phyloP scores from a whole-genome alignment of 768 basidiomycete genomes.

The Termitomyces sp. region DNA sequence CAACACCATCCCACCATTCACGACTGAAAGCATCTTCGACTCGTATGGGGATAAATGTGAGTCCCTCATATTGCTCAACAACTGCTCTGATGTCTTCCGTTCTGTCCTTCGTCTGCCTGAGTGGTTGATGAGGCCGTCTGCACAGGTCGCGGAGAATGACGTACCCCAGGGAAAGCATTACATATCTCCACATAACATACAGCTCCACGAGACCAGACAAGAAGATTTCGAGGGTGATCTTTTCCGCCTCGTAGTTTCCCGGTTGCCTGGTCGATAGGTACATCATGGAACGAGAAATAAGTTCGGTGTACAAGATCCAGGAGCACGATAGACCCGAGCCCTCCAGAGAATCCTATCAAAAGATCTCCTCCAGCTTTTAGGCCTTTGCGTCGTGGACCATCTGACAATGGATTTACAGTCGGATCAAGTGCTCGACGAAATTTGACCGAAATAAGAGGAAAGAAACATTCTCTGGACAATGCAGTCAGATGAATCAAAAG shows the following conservation, averaged over 20 bases:
- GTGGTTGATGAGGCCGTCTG: constrained; percentile 9
- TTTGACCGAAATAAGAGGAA: constrained; percentile 52
- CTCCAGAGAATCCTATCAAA: constrained; percentile 71
- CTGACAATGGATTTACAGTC: constrained; percentile 47
- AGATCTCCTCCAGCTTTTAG: constrained; percentile 67
- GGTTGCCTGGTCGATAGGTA: constrained; percentile 15
- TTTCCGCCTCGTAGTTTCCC: constrained; percentile 45
- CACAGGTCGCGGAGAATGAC: constrained; percentile 18
- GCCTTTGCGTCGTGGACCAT: constrained; percentile 49
- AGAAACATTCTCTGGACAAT: constrained; percentile 54
- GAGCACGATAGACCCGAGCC: constrained; percentile 67
- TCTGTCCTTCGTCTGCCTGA: constrained; percentile 45
- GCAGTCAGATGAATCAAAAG: neutral
- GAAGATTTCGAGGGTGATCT: constrained; percentile 57
- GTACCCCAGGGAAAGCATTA: constrained; percentile 53
- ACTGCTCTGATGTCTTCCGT: constrained; percentile 43
- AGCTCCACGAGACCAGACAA: constrained; percentile 55
- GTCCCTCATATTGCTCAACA: constrained; percentile 40
- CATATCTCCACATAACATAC: constrained; percentile 72
- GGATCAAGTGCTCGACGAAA: constrained; percentile 66
- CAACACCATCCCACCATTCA: constrained; percentile 56
- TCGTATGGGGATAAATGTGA: constrained; percentile 58
- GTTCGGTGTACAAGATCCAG: constrained; percentile 60
- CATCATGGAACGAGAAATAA: constrained; percentile 38
- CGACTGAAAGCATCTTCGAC: constrained; percentile 72